Base-by-base conservation (phyloP, 2,329 filamentous ascomycete species). In the Cordyceps pruinosa region DNA sequence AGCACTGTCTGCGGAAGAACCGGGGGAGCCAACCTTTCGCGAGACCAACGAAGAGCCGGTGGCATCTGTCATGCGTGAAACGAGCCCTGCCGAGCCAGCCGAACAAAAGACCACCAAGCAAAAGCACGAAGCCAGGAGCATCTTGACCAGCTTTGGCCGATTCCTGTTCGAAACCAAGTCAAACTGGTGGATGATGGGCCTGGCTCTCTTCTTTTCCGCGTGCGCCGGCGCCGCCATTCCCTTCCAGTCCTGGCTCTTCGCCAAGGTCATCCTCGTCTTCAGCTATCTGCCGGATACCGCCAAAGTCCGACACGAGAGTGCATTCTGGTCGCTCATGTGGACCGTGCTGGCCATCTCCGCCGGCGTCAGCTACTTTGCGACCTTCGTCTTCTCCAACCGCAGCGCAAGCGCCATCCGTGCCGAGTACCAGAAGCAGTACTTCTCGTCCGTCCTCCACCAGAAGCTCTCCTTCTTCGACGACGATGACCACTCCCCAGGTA, bases 271-370 rank as follows among this genome's bases (percentile, higher is more conserved):
- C 37, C 66, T 73, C 7, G 72, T 80, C 15, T 84, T 84, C 64
- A 68, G 74, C 19, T 66, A 69, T 9, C 48, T 61, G 8, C 57
- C 58, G 1, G 63, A 71, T 17, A 35, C 55, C 0, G 62, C 70
- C 4, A 69, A 70, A 57, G 69, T 74, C 42, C 64, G 68, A 45
- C 67, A 72, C 1, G 70, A 76, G 39, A 77, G 76, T 30, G 75
- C 79, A 54, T 87, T 86, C 66, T 88, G 82, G 82, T 78, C 83
- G 0, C 74, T 85, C 58, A 87, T 88, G 81, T 88, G 84, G 73
- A 74, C 82, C 23, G 68, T 83, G 0, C 70, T 86, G 30, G 84
- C 84, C 2, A 72, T 79, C 5, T 76, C 71, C 8, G 69, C 78
- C 8, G 81, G 80, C 2, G 2, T 80, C 0, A 70, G 76, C 17